Conservation (phyloP, 257 asterid species). For the Solanum ahanhuiri region DNA sequence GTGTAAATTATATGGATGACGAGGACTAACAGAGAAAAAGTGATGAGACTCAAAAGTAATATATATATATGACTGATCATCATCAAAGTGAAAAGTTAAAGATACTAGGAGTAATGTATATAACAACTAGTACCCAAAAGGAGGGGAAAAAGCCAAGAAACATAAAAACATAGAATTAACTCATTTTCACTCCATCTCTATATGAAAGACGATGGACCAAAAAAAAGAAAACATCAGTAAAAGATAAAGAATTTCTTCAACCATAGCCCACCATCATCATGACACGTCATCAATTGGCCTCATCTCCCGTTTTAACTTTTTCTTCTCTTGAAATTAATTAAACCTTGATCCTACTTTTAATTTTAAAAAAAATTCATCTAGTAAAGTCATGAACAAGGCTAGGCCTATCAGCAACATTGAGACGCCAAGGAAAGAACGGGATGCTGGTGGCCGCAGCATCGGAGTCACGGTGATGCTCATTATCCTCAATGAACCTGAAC, state of each 20-base stretch:
- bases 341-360: neutral
- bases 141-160: neutral
- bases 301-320: neutral
- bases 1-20: neutral
- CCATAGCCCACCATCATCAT: conserved; percentile 10
- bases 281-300: neutral
- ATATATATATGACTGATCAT: neutral
- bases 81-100: conserved; percentile 8
- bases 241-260: conserved; percentile 25
- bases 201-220: conserved; percentile 20
- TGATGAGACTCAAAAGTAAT: neutral
- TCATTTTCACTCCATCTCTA: conserved; percentile 72
- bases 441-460: conserved; percentile 22
- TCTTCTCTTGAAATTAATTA: neutral
- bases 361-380: conserved; percentile 8
- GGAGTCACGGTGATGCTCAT: conserved; percentile 35
- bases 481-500: conserved; percentile 49
- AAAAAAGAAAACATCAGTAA: conserved; percentile 22
- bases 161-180: conserved; percentile 48
- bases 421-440: conserved; percentile 70
- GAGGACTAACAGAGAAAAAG: neutral
- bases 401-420: conserved; percentile 61
- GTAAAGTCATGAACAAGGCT: conserved; percentile 67
- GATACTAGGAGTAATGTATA: neutral
- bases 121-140: neutral